Base-by-base conservation (phyloP, 1,284 basidiomycete genomes). In the Rhodotorula sp. region DNA sequence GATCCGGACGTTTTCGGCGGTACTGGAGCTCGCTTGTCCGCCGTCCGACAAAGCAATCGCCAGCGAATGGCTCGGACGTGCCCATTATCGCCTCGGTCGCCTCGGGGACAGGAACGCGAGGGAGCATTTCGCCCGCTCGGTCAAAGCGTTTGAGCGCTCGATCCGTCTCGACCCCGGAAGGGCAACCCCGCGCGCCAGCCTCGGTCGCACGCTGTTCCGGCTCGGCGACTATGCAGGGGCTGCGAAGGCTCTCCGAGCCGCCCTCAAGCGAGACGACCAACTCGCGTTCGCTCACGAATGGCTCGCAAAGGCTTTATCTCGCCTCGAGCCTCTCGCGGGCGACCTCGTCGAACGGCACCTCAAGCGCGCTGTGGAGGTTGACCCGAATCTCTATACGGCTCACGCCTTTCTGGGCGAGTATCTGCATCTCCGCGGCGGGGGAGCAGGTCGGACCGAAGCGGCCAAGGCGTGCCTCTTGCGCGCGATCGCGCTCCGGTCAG, bases 331-430 rank as follows among this genome's bases (percentile, higher is more conserved):
- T 5, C 46, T 6, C 48, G 31, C 29, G 5, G 23, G 39, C n/a
- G 14, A 14, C 15, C 14, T 29, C 46, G 47, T 67, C 49, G 66
- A 75, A 52, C 21, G 26, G 21, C 68, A 73, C 62, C 67, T 75
- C 15, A 26, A n/a, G 14, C 60, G 66, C 5, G 73, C 67, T 4
- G 49, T 67, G 12, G 23, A 26, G 26, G 59, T 74, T 21, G 65
- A 67, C 26, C 67, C 69, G 5, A 4, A 5, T 1, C 21, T 43
- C 1, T 48, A 63, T 10, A 69, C 65, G 0, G 64, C 71, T 8
- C 62, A 31, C 39, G 68, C 70, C 6, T 72, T 71, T 67, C 58
- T 71, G 51, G 74, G 74, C 39, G 74, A 75, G 43, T 62, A 51
- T 34, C 56, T 75, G 3, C 68, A 70, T 39, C 49, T 64, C 2